Conservation (phyloP, 2,329 filamentous ascomycete genomes). For the Cercospora brassicicola region DNA sequence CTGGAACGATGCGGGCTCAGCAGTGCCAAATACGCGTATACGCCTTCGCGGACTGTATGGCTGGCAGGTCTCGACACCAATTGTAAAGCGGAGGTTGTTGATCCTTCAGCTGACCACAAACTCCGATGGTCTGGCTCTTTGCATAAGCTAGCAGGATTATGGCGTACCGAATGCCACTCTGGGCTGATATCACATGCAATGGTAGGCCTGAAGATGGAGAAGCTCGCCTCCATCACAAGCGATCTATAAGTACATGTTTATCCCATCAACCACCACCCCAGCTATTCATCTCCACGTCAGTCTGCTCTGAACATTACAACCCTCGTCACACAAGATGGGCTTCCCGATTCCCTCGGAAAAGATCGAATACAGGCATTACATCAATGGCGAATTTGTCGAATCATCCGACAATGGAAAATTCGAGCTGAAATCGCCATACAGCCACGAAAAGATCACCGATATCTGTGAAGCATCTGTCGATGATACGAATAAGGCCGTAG, state of each 20-base stretch:
- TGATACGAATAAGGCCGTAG: conserved; percentile 70
- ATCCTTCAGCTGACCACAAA: background rate
- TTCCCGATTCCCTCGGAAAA: conserved; percentile 30
- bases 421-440: conserved; percentile 48
- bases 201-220: background rate
- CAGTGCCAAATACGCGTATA: background rate
- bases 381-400: conserved; percentile 54
- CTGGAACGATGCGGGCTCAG: background rate
- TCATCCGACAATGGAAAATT: conserved; percentile 51
- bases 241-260: background rate
- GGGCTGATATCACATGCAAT: background rate
- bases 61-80: background rate
- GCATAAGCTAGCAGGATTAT: background rate
- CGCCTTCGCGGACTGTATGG: background rate
- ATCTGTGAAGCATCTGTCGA: conserved; percentile 67
- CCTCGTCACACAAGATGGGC: conserved; percentile 14
- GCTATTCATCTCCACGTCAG: no score
- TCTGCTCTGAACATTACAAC: no score
- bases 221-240: background rate
- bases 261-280: background rate
- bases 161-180: background rate
- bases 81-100: background rate
- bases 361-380: conserved; percentile 49
- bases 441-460: conserved; percentile 45
- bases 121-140: background rate